Base-by-base conservation (phyloP, 2,329 filamentous ascomycete genomes). In the Aspergillus versicolor region DNA sequence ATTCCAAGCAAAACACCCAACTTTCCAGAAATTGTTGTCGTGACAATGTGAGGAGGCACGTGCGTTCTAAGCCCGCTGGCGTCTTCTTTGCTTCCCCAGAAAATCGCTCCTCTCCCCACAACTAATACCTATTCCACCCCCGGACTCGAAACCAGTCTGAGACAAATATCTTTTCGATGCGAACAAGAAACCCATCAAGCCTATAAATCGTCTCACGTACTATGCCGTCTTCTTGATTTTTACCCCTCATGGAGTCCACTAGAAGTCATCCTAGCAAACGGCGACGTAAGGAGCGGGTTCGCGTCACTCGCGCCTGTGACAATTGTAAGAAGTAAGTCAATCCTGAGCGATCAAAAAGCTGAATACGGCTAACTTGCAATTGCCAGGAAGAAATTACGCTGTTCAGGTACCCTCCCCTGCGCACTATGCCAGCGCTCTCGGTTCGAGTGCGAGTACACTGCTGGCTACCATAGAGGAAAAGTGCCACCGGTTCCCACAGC, bases 241-340 rank as follows among this genome's bases (percentile, higher is more conserved):
- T 13, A 30, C 15, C 27, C 42, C 27, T 30, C 12, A 60, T 60
- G 60, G 57, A 61, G 34, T 9, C 30, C 7, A 46, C 21, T 22
- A 42, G 42, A n/a, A 34, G 24, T 21, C 58, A 42, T 13, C 30
- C 52, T 3, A 56, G 47, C 17, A 62, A 60, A 49, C 52, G 60
- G 19, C 54, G 60, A 56, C 50, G 41, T 32, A 62, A 60, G 22
- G 58, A 62, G 12, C 55, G 60, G 12, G 47, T 62, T 13, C 60
- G 60, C 21, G 60, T 62, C 17, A 62, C 60, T 7, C 58, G 60
- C 19, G 60, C 60, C 13, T 62, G 60, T 30, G 60, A 62, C 24
- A 46, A 43, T 2, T 62, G 60, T 37, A 62, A 62, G 40, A 60
- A 41, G 60, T 53, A 51, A 30, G 49, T 43, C 12, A 30, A 38